Base-by-base conservation (phyloP, 768 basidiomycete species). In the Tylopilus rubrobrunneus region DNA sequence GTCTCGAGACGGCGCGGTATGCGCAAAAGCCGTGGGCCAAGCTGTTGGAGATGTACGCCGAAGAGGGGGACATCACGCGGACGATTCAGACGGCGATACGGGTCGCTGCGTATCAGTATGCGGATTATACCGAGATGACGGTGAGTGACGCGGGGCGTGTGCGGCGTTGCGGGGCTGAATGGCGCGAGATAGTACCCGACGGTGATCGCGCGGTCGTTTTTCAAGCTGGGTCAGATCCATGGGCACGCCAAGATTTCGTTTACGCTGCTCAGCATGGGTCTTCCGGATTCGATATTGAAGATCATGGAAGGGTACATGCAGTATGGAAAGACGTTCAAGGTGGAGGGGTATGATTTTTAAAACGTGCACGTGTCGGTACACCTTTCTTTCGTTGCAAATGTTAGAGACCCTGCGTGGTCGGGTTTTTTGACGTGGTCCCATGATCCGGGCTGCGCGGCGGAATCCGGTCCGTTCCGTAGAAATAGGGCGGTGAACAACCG, bases 21-120 rank as follows among this genome's bases (percentile, higher is more conserved):
- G 87, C 89, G 5, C 80, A 85, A 54, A 98, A 96, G 69, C 94
- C 95, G 5, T 95, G 97, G 92, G 73, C 81, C 47, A 95, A 94
- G 71, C 72, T 98, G 47, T 82, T 99, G 76, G 94, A 98, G 72
- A 89, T 86, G 82, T 98, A 97, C 61, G 86, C 92, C n/a, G 93
- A 93, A 2, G 97, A 99, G 62, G 90, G 93, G 4, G 97, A 98
- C 66, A 85, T 98, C 53, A 90, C 89, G 64, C 78, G 93, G 43
- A 85, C 84, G 41, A 80, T 98, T 57, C 95, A 97, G 71, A 91
- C 90, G 1, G 95, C 91, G 3, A 92, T 98, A 52, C 82, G 94
- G 29, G 83, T 98, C 36, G 91, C 93, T 27, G 91, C 92, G 25
- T 98, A 98, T 75, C 89, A 95, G 69, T 85, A 83, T 60, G 89